Conservation (phyloP, 2,329 filamentous ascomycete species). For the Sphaerulina vaccinii region DNA sequence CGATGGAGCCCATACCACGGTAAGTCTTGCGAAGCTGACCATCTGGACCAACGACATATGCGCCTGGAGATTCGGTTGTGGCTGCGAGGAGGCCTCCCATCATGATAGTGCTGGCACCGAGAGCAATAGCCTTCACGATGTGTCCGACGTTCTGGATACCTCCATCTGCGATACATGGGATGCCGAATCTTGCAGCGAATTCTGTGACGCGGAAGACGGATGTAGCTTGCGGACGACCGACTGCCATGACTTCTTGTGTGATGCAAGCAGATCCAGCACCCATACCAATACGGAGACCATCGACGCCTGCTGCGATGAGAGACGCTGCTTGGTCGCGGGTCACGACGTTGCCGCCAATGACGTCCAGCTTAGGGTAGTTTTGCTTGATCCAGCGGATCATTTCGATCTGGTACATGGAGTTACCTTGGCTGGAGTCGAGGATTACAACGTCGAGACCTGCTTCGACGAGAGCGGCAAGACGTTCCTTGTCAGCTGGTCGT, state of each 20-base stretch:
- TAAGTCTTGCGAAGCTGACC: constrained; percentile 99
- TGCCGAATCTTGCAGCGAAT: constrained; percentile 89
- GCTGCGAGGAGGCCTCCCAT: constrained; percentile 98
- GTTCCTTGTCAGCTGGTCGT: constrained; percentile 84
- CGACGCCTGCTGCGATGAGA: constrained; percentile 89
- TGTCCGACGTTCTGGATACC: constrained; percentile 98
- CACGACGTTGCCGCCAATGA: constrained; percentile 98
- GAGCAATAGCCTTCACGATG: constrained; percentile 95
- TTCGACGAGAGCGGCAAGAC: constrained; percentile 84
- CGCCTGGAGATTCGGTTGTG: constrained; percentile 94
- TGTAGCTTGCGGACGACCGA: constrained; percentile 91
- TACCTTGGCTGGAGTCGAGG: constrained; percentile 94
- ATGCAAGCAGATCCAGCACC: constrained; percentile 97
- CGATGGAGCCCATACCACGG: constrained; percentile 97
- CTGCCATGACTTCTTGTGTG: constrained; percentile 99
- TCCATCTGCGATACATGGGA: constrained; percentile 96
- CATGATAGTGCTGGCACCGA: constrained; percentile 95
- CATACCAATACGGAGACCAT: constrained; percentile 98
- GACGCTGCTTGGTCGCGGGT: constrained; percentile 92
- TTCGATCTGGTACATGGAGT: constrained; percentile 97
- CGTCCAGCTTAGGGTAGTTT: constrained; percentile 80
- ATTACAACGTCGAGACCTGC: constrained; percentile 94
- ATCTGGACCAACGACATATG: constrained; percentile 93
- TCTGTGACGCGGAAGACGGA: constrained; percentile 85
- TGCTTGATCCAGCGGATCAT: constrained; percentile 97